phyloP scores from a whole-genome alignment of 2,329 filamentous ascomycete genomes.

The Pyrenochaeta sp. region DNA sequence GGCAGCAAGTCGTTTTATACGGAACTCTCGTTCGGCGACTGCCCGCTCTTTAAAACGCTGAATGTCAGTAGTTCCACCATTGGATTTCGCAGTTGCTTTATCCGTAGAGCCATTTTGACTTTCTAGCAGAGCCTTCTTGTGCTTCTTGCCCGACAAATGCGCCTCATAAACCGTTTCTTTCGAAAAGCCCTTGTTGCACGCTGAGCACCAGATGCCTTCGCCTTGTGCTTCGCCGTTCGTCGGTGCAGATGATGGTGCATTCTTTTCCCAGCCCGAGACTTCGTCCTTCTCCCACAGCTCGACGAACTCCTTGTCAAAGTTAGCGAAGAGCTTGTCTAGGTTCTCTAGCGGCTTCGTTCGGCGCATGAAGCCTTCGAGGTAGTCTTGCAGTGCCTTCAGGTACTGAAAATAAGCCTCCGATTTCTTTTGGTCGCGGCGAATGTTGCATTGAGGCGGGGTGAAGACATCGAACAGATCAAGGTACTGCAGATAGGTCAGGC shows the following conservation, averaged over 20 bases:
- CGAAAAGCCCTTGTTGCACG: constrained; percentile 94
- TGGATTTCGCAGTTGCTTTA: constrained; percentile 21
- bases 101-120: constrained; percentile 54
- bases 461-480: constrained; percentile 92
- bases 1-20: constrained; percentile 79
- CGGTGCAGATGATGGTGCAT: constrained; percentile 48
- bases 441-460: constrained; percentile 72
- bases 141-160: constrained; percentile 90
- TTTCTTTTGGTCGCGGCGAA: constrained; percentile 84
- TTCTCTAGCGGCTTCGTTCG: constrained; percentile 87
- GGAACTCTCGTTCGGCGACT: constrained; percentile 87
- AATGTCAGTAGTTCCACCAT: constrained; percentile 27
- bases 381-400: constrained; percentile 78
- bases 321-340: constrained; percentile 76
- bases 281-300: constrained; percentile 82
- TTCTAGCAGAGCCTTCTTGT: constrained; percentile 77
- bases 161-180: constrained; percentile 94
- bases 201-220: constrained; percentile 85
- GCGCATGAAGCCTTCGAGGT: constrained; percentile 88
- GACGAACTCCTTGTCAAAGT: constrained; percentile 85
- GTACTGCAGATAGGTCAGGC: constrained; percentile 90
- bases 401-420: constrained; percentile 95
- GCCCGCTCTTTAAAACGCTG: constrained; percentile 79
- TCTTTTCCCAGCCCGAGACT: constrained; percentile 78
- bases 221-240: constrained; percentile 60